These are phyloP conservation scores for Leishmania turanica DNA, from an alignment of 208 protist genomes.

Conservation along the genomic window DNA sequence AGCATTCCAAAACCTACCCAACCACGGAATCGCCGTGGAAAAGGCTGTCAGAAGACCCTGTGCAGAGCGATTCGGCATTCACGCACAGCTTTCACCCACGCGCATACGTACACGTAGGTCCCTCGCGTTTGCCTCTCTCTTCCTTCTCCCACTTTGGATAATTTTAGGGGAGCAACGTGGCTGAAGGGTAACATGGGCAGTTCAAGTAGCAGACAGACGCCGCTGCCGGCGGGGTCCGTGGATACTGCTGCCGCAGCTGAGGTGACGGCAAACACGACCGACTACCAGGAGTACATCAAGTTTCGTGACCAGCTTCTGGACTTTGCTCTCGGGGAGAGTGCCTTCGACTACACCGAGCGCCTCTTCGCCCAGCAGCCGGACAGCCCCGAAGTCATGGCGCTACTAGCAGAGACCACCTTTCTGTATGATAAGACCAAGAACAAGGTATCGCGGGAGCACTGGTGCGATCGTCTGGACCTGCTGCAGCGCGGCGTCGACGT, in stretches of 20 bases:
- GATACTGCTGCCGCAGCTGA: neutral
- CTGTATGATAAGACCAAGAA: constrained; percentile 88
- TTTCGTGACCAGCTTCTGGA: constrained; percentile 81
- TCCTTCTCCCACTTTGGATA: neutral
- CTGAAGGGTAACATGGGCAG: constrained; percentile 10
- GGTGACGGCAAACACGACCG: neutral
- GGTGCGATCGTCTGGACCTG: constrained; percentile 84
- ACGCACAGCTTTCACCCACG: neutral
- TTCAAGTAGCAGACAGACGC: constrained; percentile 13
- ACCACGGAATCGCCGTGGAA: neutral
- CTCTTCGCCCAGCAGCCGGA: constrained; percentile 68
- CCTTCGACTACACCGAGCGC: constrained; percentile 78
- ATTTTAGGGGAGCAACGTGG: neutral
- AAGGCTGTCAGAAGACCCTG: neutral
- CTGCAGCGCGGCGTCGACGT: constrained; percentile 86
- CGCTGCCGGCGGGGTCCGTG: neutral
- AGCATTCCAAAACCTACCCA: neutral
- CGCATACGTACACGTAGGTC: neutral
- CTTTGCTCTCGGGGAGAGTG: constrained; percentile 77
- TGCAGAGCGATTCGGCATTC: neutral
- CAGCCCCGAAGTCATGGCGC: constrained; percentile 83
- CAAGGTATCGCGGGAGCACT: constrained; percentile 78
- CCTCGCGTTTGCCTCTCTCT: neutral
- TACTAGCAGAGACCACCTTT: constrained; percentile 75
- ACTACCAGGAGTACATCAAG: constrained; percentile 49